A percentile compares a stretch with the other conserved stretches of the same genome.
Evolutionary conservation across 192 early-diverging fungal species (phyloP).

Genomic region (Pilobolus umbonatus): DNA sequence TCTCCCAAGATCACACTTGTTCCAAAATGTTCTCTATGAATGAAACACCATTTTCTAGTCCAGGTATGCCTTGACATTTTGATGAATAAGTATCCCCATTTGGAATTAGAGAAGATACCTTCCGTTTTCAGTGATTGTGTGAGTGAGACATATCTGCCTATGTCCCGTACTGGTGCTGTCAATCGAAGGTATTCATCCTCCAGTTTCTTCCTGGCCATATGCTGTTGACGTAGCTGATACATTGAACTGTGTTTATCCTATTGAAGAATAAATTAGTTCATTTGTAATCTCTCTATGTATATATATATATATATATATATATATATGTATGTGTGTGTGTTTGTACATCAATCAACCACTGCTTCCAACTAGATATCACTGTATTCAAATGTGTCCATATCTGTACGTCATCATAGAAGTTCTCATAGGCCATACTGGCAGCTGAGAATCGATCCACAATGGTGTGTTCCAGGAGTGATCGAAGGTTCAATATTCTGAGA

Average conservation of each 20-base stretch:
- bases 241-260: slow-evolving; percentile 35
- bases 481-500: slow-evolving; percentile 54
- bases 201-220: slow-evolving; percentile 31
- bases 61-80: slow-evolving; percentile 39
- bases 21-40: slow-evolving; percentile 54
- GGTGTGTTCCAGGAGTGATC: slow-evolving; percentile 45
- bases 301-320: not conserved
- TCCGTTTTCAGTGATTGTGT: not conserved
- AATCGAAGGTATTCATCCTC: slow-evolving; percentile 29
- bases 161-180: slow-evolving; percentile 19
- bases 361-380: slow-evolving; percentile 33
- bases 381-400: slow-evolving; percentile 42
- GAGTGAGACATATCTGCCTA: slow-evolving; percentile 20
- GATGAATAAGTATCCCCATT: slow-evolving; percentile 65
- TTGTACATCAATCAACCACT: slow-evolving; percentile 36
- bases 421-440: slow-evolving; percentile 40
- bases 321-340: not conserved
- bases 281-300: not conserved
- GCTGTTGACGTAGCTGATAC: slow-evolving; percentile 28
- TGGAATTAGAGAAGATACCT: slow-evolving; percentile 35
- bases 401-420: slow-evolving; percentile 36
- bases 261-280: no score
- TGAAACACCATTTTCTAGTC: slow-evolving; percentile 54
- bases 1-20: no score
- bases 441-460: slow-evolving; percentile 43